Evolutionary conservation across 345 rosid genomes (phyloP).

Genomic region (Eucalyptus leucophloia): DNA sequence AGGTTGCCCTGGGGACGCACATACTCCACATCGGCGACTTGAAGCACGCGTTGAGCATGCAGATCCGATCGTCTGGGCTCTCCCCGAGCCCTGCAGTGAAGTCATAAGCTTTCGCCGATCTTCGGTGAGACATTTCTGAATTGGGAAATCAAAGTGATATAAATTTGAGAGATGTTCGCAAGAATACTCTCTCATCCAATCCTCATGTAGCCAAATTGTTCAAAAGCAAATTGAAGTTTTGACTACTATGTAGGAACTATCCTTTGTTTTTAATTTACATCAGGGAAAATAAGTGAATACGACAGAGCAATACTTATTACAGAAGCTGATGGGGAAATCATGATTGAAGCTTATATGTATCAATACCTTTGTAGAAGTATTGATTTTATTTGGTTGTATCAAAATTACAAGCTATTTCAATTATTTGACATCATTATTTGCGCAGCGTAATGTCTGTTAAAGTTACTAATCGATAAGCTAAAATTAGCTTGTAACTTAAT

Average conservation of each 20-base stretch:
- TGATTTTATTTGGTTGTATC: not conserved
- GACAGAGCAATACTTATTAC: not conserved
- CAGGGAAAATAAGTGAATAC: not conserved
- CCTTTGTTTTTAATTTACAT: not conserved
- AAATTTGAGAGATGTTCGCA: not conserved
- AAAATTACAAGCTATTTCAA: no score
- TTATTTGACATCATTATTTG: no score
- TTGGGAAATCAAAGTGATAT: not conserved
- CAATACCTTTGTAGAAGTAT: not conserved
- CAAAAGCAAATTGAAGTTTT: not conserved
- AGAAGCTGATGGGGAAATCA: not conserved
- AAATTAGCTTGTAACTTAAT: no score
- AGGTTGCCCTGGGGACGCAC: slow-evolving; percentile 54
- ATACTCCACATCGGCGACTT: slow-evolving; percentile 64
- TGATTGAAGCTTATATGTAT: not conserved
- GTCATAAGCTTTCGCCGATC: not conserved
- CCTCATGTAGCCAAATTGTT: not conserved
- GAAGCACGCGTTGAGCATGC: slow-evolving; percentile 41
- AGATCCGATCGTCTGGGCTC: slow-evolving; percentile 18
- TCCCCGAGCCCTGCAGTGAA: not conserved
- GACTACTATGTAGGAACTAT: not conserved
- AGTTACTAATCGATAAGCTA: no score
- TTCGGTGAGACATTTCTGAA: not conserved
- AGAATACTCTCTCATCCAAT: not conserved
- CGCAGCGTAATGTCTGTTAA: no score